Evolutionary conservation across 73 alveolate genomes (phyloP), one percentile per base, ranked within the genome.

Genomic region (Paramecium octaurelia): DNA sequence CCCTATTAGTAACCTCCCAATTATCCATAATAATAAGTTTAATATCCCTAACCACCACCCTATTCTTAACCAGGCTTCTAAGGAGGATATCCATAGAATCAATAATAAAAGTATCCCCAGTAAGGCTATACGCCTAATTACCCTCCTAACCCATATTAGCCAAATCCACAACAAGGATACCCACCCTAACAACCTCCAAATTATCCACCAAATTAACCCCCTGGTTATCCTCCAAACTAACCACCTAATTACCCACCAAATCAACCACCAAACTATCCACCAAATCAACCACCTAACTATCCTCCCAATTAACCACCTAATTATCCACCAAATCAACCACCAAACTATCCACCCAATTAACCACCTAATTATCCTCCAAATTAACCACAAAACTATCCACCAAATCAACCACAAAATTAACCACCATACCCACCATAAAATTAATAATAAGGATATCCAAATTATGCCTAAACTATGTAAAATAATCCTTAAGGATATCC

Each of bases 21-120:
- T 20, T 80, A 40, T 80, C 73, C 91, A 14, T 35, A 75, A 16
- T 43, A 77, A 77, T 43, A 40, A 43, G 0, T 71, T 2, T 58
- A 60, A 80, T 80, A 80, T 80, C 91, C 91, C 10, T 43, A 80
- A n/a, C 38, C 38, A 34, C 59, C 57, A 16, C 84, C 84, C 3
- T 54, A 54, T 54, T 4, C 31, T 0, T 18, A 54, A 54, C 34
- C 69, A 54, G 68, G 68, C 6, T 50, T 16, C 68, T 50, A 50
- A 50, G 68, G 68, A 50, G 88, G 88, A 16, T 75, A 75, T 75
- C 88, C 88, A 75, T 18, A 29, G 40, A 29, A 75, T 71, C 58
- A 16, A 18, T 29, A 29, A 34, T 29, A 38, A 34, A 11, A 20
- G 21, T 38, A 71, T 12, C 60, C 58, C 2, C 31, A 71, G 31